Conservation (phyloP, 441 rosid species). For the Cnidoscolus chayamansa region DNA sequence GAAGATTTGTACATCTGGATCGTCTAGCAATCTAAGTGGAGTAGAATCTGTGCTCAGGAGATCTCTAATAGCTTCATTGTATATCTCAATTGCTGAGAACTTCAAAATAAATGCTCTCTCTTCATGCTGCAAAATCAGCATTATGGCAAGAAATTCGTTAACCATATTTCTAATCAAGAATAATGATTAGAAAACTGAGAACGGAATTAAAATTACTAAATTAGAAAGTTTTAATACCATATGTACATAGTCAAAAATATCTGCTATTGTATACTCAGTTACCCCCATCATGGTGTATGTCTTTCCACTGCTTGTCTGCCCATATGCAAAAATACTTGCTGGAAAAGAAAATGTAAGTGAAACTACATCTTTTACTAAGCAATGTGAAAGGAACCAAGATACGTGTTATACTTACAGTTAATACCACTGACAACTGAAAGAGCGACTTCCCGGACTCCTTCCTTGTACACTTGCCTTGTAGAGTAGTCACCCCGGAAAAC, state of each 20-base stretch:
- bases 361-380: conserved; percentile 9
- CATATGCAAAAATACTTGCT: conserved; percentile 90
- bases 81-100: conserved; percentile 91
- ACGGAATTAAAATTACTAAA: conserved; percentile 6
- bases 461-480: conserved; percentile 76
- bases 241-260: conserved; percentile 67
- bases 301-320: conserved; percentile 94
- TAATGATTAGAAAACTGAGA: conserved; percentile 19
- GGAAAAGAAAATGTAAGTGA: conserved; percentile 23
- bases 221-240: conserved; percentile 42
- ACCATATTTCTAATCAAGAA: conserved; percentile 8
- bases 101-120: conserved; percentile 85
- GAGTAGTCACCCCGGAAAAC: conserved; percentile 74
- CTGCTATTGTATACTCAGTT: conserved; percentile 70
- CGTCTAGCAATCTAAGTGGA: conserved; percentile 82
- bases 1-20: conserved; percentile 63
- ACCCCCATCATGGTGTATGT: conserved; percentile 85
- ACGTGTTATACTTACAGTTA: conserved; percentile 55
- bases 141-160: conserved; percentile 11
- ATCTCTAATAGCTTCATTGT: conserved; percentile 89
- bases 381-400: conserved; percentile 8
- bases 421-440: conserved; percentile 88
- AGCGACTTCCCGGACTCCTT: conserved; percentile 80
- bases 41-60: conserved; percentile 60
- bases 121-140: conserved; percentile 50